These are phyloP conservation scores for Kodamaea laetipori DNA, from an alignment of 805 yeast species.

Conservation along the genomic window DNA sequence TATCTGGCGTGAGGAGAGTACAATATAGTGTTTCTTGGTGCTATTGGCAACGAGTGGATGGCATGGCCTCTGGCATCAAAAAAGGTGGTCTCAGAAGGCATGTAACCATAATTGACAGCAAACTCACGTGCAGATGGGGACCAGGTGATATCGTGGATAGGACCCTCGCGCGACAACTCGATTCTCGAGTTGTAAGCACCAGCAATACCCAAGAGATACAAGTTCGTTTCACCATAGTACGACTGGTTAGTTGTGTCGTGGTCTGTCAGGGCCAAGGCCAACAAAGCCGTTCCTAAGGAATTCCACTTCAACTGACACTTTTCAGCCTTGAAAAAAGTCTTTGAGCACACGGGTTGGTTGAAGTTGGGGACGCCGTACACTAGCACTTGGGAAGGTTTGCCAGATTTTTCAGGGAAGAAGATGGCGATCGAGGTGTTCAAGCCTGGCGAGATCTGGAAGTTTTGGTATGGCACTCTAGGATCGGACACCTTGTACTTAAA, in stretches of 20 bases:
- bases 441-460: conserved; percentile 80
- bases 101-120: conserved; percentile 95
- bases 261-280: conserved; percentile 93
- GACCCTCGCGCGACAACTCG: conserved; percentile 87
- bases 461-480: conserved; percentile 51
- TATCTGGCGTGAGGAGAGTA: conserved; percentile 94
- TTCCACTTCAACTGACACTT: conserved; percentile 93
- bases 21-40: conserved; percentile 84
- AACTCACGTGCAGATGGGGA: conserved; percentile 94
- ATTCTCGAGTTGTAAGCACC: conserved; percentile 91
- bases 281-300: conserved; percentile 85
- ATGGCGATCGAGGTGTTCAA: conserved; percentile 87
- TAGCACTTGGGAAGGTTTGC: conserved; percentile 86
- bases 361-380: conserved; percentile 80
- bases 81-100: conserved; percentile 95
- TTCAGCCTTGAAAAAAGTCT: conserved; percentile 94
- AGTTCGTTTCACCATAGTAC: conserved; percentile 94
- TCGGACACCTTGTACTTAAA: conserved; percentile 58
- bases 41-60: conserved; percentile 79
- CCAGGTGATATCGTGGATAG: conserved; percentile 97
- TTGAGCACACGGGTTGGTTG: conserved; percentile 76
- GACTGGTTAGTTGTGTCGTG: conserved; percentile 92
- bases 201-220: conserved; percentile 87
- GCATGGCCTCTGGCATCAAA: conserved; percentile 93
- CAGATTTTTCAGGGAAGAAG: conserved; percentile 81